A percentile compares a stretch with the other conserved stretches of the same genome.
phyloP scores from a whole-genome alignment of 2,329 filamentous ascomycete species.

The Beauveria varroae region DNA sequence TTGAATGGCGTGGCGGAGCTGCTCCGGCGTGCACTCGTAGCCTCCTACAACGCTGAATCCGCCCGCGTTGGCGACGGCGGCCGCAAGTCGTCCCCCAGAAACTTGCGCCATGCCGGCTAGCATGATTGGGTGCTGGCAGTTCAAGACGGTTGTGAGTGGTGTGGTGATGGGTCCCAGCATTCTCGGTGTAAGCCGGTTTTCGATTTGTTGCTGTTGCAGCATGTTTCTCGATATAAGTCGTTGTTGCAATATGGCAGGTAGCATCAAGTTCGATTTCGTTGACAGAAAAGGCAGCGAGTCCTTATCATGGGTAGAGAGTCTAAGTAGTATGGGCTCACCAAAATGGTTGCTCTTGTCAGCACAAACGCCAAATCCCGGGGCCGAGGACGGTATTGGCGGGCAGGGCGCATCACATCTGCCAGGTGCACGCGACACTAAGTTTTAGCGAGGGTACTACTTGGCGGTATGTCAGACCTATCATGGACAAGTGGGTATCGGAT shows the following conservation, averaged over 20 bases:
- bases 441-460: no score
- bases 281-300: not conserved
- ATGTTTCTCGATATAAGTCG: not conserved
- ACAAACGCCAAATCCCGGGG: no score
- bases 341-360: no score
- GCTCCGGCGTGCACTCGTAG: slow-evolving; percentile 63
- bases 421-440: no score
- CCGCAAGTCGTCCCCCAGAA: slow-evolving; percentile 69
- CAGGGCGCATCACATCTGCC: no score
- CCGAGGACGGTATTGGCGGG: no score
- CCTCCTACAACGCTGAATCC: slow-evolving; percentile 72
- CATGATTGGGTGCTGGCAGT: slow-evolving; percentile 80
- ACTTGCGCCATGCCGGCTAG: slow-evolving; percentile 94
- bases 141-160: slow-evolving; percentile 68
- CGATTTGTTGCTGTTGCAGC: not conserved
- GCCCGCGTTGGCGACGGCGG: slow-evolving; percentile 82
- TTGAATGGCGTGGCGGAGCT: slow-evolving; percentile 71
- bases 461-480: no score
- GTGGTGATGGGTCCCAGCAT: slow-evolving; percentile 57
- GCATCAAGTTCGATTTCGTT: no score
- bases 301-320: not conserved
- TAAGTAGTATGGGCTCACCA: no score
- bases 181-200: not conserved
- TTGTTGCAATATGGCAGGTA: not conserved
- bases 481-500: no score